A percentile compares a stretch with the other conserved stretches of the same genome.
Evolutionary conservation across 2,329 filamentous ascomycete genomes (phyloP).

Genomic region (Fusarium algeriense): DNA sequence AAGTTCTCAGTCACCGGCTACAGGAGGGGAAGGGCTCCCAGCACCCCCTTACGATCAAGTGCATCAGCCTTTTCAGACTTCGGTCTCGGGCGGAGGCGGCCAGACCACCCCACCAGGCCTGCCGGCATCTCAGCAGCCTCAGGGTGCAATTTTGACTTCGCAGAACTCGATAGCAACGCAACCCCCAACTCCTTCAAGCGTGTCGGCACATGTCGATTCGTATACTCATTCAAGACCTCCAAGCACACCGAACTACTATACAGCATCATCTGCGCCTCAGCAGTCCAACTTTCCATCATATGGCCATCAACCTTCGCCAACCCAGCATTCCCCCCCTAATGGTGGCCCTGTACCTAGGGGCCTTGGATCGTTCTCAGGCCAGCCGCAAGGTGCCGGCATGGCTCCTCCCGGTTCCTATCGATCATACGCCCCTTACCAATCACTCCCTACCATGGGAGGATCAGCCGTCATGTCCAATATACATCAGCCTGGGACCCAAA

Average conservation of each 20-base stretch:
- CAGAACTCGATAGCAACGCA: conserved; percentile 54
- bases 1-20: conserved; percentile 61
- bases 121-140: conserved; percentile 48
- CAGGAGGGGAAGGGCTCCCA: conserved; percentile 71
- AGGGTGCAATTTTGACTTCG: conserved; percentile 45
- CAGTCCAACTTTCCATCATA: conserved; percentile 61
- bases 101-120: conserved; percentile 50
- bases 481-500: conserved; percentile 77
- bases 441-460: conserved; percentile 72
- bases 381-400: conserved; percentile 48
- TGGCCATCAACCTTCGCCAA: conserved; percentile 50
- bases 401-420: conserved; percentile 65
- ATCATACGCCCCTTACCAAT: conserved; percentile 59
- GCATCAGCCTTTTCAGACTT: conserved; percentile 72
- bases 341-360: conserved; percentile 55
- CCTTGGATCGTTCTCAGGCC: conserved; percentile 52
- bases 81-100: conserved; percentile 62
- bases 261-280: conserved; percentile 63
- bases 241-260: conserved; percentile 72
- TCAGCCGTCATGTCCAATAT: conserved; percentile 83
- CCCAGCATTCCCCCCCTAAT: conserved; percentile 62
- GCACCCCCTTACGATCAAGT: conserved; percentile 76
- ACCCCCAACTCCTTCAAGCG: conserved; percentile 62
- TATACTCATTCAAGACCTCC: conserved; percentile 65
- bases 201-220: conserved; percentile 69